Evolutionary conservation across 148 eudicot species (phyloP), one percentile per base, ranked within the genome.

Genomic region (Heliamphora exappendiculata): DNA sequence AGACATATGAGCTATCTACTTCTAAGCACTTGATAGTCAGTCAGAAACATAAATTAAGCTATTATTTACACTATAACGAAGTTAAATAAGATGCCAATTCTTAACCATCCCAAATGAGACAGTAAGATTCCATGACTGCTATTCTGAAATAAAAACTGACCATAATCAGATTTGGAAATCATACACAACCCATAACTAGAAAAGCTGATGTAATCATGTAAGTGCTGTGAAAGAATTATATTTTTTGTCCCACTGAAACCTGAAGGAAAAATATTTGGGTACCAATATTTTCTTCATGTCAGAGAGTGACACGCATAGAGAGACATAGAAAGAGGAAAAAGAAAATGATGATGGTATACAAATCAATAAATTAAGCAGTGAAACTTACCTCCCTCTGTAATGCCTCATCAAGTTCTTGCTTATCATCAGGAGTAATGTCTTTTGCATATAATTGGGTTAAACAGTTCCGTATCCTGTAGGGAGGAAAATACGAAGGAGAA

Each of bases 321-420:
- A 68, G n/a, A n/a, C n/a, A n/a, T n/a, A n/a, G n/a, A n/a, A n/a
- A 28, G 26, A 68, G 28, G 16, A 13, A 33, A 49, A 70, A 70
- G 22, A 33, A 49, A 70, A 70, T 12, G 57, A 47, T 29, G 57
- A 70, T 22, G 57, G 57, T 9, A 12, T 12, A 64, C 49, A 28
- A 59, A 59, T 5, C 7, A 5, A 73, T 0, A 51, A 29, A 69
- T 26, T 17, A 60, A 78, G 13, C 51, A n/a, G 36, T 50, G 45
- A 70, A 54, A 14, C 76, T 76, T 77, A 94, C 98, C 90, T 94
- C 98, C 84, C 98, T 88, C 77, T 94, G 97, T 73, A 94, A 75
- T 73, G 98, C 97, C 84, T 92, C 98, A 75, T 94, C 98, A 76
- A 94, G 92, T 87, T 94, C 98, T 66, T 89, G 96, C 73, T 94